Evolutionary conservation across 2,329 filamentous ascomycete genomes (phyloP), one percentile per base, ranked within the genome.

Genomic region (Tolypocladium cylindrosporum): DNA sequence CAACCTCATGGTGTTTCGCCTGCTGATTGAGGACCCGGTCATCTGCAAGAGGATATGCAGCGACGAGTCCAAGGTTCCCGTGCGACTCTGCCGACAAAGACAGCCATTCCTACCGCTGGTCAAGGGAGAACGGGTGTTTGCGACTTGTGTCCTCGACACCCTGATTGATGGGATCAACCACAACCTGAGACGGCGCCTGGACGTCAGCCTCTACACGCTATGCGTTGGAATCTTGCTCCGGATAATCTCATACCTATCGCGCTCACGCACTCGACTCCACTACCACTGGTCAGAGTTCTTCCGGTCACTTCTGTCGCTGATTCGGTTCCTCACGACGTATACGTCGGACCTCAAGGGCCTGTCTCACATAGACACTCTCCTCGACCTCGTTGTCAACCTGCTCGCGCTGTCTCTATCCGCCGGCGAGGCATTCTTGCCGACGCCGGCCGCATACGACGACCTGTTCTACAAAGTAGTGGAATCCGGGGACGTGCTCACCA

Each of bases 401-500:
- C 79, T 97, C 43, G 90, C 90, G 1, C 81, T 97, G 43, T 89
- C 90, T 2, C 79, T 99, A 9, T 94, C 90, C 1, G 84, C 86
- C 2, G 94, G 94, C 8, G 94, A 97, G 70, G 86, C 89, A 2
- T 97, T 99, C 73, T 80, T 99, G 9, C 94, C 93, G 0, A 90
- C 89, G 37, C 87, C 91, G 0, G 83, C 89, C 21, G 87, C 90
- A 1, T 97, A 97, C 72, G 94, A 99, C 66, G 94, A 99, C 68
- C 79, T 99, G 0, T 97, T 99, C 75, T 99, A 99, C 82, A 99
- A 99, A 74, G 83, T 97, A 2, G 91, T 97, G 34, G 94, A 99
- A 73, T 89, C 88, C 2, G 91, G 92, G 13, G 90, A 96, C 54
- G 82, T 90, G 14, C 80, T 97, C 27, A 76, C 81, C 39, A 91